Base-by-base conservation (phyloP, 495 filamentous ascomycete genomes). In the Collariella sp. region DNA sequence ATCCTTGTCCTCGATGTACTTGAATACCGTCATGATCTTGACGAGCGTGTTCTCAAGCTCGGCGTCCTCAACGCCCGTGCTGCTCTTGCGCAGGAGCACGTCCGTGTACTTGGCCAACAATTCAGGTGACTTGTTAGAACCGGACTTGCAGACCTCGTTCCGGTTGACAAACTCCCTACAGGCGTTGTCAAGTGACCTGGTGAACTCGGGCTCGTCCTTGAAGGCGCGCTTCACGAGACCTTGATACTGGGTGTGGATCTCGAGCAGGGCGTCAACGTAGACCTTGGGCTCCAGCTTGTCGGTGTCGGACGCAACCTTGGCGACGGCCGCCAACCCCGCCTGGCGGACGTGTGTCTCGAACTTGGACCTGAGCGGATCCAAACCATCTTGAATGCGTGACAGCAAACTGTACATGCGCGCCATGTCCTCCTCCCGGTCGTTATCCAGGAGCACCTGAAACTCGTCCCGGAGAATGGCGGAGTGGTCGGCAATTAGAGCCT, bases 21-120 rank as follows among this genome's bases (percentile, higher is more conserved):
- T 99, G 82, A 99, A 99, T 35, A 97, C 89, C 2, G 90, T 96
- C 93, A 99, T 99, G 62, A 99, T 91, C 65, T 96, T 87, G n/a
- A 84, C 82, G 39, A 97, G 74, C 51, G 87, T 88, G 57, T 84
- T 83, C 70, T 99, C 93, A 48, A 97, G 81, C 57, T 97, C 90
- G 22, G 86, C 85, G 67, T 97, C 94, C 67, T 97, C 93, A 10
- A 87, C 84, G 55, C 87, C 85, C 63, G 88, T 90, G 12, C 87
- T 85, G 50, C 87, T 91, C 78, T 96, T 96, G 67, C 91, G 91
- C 33, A 99, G 77, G 20, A 99, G 75, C 2, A 86, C 82, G 71
- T 98, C 93, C n/a, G 91, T 87, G 66, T 97, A 96, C 63, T 95
- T 95, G 58, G 94, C 91, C 23, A 98, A 79, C 46, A 98, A 72